Evolutionary conservation across 2,329 filamentous ascomycete genomes (phyloP).

Genomic region (Biscogniauxia sp.): DNA sequence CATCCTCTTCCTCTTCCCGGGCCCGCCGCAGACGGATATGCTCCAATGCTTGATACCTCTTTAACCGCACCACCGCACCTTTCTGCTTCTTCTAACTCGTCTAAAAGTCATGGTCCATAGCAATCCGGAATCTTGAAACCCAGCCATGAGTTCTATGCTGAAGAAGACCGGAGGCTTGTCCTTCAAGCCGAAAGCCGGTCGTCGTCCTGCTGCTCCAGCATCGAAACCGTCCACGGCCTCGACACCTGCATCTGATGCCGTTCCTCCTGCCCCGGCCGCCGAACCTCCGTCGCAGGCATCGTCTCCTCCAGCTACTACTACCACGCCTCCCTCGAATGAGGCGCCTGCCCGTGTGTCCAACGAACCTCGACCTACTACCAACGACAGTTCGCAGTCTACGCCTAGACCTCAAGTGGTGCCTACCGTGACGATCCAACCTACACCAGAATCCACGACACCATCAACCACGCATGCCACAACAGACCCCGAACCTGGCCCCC

Average conservation of each 20-base stretch:
- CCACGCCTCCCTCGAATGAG: constrained; percentile 17
- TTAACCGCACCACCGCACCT: too few relatives aligned
- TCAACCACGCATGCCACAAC: constrained; percentile 4
- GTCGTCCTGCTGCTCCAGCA: constrained; percentile 50
- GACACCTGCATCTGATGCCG: constrained; percentile 13
- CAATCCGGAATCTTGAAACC: constrained; percentile 9
- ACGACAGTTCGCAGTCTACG: constrained; percentile 1
- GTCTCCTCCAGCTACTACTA: constrained; percentile 19
- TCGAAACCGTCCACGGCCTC: constrained; percentile 22
- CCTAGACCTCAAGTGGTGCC: neutral
- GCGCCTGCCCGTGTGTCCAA: constrained; percentile 6
- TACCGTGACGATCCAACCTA: constrained; percentile 2
- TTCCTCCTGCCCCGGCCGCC: constrained; percentile 23
- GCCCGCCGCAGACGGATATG: too few relatives aligned
- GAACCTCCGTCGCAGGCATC: constrained; percentile 22
- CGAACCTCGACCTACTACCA: constrained; percentile 1
- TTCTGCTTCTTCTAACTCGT: too few relatives aligned
- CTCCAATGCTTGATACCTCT: too few relatives aligned
- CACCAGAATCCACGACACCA: constrained; percentile 9
- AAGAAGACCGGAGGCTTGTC: constrained; percentile 62
- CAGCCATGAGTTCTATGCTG: constrained; percentile 61
- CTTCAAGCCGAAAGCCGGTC: constrained; percentile 68
- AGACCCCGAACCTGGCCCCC: constrained; percentile 7
- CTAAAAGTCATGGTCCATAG: constrained; percentile 9
- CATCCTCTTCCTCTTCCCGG: too few relatives aligned